Percentiles rank a stretch among this genome's conserved stretches.
These are phyloP conservation scores for Cordyceps militaris DNA, from an alignment of 2,329 filamentous ascomycete species.

Conservation along the genomic window DNA sequence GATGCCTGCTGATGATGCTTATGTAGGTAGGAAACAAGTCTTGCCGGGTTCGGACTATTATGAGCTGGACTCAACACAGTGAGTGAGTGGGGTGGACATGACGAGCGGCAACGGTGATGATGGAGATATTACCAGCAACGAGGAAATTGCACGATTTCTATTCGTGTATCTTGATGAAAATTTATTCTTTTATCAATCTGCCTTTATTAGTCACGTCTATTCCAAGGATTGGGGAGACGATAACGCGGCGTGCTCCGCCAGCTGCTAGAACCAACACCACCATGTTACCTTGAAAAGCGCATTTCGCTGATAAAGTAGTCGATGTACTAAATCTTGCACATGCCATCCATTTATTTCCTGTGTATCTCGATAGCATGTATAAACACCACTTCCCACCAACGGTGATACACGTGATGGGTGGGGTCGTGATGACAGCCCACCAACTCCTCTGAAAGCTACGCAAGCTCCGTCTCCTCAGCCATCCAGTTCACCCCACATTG, in stretches of 20 bases:
- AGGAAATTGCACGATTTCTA: neutral
- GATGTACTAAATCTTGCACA: no score
- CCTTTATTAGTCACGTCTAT: no score
- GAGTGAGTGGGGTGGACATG: neutral
- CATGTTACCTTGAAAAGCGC: no score
- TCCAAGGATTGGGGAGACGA: no score
- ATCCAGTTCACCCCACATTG: constrained; percentile 13
- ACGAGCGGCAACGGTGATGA: neutral
- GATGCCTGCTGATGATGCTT: constrained; percentile 2
- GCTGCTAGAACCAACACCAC: no score
- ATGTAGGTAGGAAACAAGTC: neutral
- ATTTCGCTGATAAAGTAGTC: no score
- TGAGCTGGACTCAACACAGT: neutral
- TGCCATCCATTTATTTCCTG: neutral
- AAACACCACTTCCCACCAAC: neutral
- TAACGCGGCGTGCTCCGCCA: no score
- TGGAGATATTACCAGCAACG: neutral
- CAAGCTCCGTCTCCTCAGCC: constrained; percentile 12
- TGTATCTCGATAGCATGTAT: neutral
- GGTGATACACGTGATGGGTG: constrained; percentile 7
- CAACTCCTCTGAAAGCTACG: constrained; percentile 9
- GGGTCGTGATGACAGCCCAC: neutral
- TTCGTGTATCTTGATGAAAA: neutral
- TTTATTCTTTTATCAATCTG: neutral
- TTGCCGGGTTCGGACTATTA: neutral